A percentile compares a stretch with the other conserved stretches of the same genome.
Conservation (phyloP, 345 rosid species). For the Melastoma malabathricum region DNA sequence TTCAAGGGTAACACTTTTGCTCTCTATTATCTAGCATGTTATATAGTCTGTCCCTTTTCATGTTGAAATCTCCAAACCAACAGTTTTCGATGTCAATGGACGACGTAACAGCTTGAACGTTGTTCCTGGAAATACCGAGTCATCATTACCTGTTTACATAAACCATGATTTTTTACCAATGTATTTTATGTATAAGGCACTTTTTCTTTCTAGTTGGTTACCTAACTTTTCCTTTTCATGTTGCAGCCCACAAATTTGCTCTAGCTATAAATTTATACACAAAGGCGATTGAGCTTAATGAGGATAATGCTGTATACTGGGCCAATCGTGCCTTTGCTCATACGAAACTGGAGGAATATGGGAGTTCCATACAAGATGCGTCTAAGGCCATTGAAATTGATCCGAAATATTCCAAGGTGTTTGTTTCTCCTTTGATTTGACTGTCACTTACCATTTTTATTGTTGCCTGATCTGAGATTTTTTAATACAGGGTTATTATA, state of each 20-base stretch:
- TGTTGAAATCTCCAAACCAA: no score
- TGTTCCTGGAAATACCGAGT: no score
- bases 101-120: no score
- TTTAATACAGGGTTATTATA: conserved; percentile 64
- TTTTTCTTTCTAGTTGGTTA: no score
- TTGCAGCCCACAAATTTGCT: conserved; percentile 53
- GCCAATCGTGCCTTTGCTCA: conserved; percentile 96
- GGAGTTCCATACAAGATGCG: conserved; percentile 92
- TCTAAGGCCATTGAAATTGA: conserved; percentile 81
- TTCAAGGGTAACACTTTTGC: conserved; percentile 25
- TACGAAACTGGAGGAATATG: conserved; percentile 89
- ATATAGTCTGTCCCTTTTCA: no score
- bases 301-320: conserved; percentile 78
- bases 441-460: neutral
- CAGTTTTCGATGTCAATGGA: no score
- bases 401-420: conserved; percentile 76
- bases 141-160: no score
- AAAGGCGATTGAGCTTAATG: conserved; percentile 59
- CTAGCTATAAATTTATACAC: conserved; percentile 77
- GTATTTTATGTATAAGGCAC: no score
- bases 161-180: no score
- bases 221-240: neutral
- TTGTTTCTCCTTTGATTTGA: conserved; percentile 4
- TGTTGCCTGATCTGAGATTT: conserved; percentile 12
- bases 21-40: no score